phyloP scores from a whole-genome alignment of 495 filamentous ascomycete species.

The Penicillium tannophilum region DNA sequence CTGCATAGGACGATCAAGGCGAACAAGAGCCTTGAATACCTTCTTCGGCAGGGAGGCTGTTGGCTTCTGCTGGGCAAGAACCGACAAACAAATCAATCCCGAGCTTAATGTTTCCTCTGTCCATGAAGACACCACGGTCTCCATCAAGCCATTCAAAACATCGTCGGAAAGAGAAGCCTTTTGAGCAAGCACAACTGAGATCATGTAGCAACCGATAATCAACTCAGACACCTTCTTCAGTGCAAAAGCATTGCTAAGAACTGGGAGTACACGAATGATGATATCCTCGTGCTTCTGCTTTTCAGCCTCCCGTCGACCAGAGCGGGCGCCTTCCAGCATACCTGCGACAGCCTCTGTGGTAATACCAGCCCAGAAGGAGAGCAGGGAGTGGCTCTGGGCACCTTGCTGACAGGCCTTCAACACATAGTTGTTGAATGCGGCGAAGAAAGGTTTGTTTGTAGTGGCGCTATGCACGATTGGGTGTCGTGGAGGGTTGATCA shows the following conservation, averaged over 20 bases:
- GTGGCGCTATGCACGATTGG: constrained; percentile 78
- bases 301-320: constrained; percentile 67
- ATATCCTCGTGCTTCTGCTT: constrained; percentile 77
- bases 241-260: constrained; percentile 72
- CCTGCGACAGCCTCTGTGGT: constrained; percentile 77
- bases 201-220: constrained; percentile 85
- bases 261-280: constrained; percentile 70
- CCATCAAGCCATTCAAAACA: constrained; percentile 79
- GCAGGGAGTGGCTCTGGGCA: constrained; percentile 70
- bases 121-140: constrained; percentile 77
- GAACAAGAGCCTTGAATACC: constrained; percentile 69
- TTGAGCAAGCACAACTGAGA: constrained; percentile 77
- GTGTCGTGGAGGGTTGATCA: constrained; percentile 73
- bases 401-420: constrained; percentile 65
- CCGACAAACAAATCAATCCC: constrained; percentile 77
- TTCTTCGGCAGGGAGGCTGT: constrained; percentile 57
- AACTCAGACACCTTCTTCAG: constrained; percentile 74
- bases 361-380: constrained; percentile 87
- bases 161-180: constrained; percentile 76
- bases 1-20: constrained; percentile 57
- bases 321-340: constrained; percentile 73
- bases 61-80: constrained; percentile 77
- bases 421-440: constrained; percentile 72
- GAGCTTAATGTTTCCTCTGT: constrained; percentile 66
- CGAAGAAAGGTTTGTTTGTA: constrained; percentile 69